phyloP scores from a whole-genome alignment of 2,329 filamentous ascomycete species.

The Decorospora gaudefroyi region DNA sequence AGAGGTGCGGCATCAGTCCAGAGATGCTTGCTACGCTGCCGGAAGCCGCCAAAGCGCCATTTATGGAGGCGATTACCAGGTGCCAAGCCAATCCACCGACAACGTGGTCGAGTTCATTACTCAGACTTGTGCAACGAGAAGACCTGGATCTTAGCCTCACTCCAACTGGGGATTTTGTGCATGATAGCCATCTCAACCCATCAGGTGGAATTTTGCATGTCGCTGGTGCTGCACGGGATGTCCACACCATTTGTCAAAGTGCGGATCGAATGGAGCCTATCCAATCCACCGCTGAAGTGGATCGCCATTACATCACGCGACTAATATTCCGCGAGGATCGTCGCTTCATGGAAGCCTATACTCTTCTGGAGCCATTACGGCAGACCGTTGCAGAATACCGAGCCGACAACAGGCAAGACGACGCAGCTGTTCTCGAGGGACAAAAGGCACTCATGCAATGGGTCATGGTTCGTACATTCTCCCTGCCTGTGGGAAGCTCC shows the following conservation, averaged over 20 bases:
- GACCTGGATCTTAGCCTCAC: constrained; percentile 64
- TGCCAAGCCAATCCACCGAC: constrained; percentile 83
- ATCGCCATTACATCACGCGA: constrained; percentile 78
- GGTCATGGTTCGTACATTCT: constrained; percentile 83
- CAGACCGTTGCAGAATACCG: constrained; percentile 77
- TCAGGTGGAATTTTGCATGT: constrained; percentile 20
- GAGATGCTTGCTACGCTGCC: constrained; percentile 80
- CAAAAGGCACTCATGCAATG: constrained; percentile 89
- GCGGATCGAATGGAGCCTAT: constrained; percentile 67
- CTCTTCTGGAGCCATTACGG: constrained; percentile 82
- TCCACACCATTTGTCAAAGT: constrained; percentile 74
- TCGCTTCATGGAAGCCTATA: constrained; percentile 82
- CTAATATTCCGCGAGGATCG: constrained; percentile 91
- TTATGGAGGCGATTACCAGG: constrained; percentile 81
- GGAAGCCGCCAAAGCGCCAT: constrained; percentile 76
- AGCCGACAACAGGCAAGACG: constrained; percentile 75
- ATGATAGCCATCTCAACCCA: constrained; percentile 33
- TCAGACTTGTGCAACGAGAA: constrained; percentile 77
- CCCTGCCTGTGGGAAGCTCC: constrained; percentile 83
- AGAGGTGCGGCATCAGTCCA: constrained; percentile 67
- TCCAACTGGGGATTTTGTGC: constrained; percentile 23
- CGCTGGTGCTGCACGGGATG: constrained; percentile 60
- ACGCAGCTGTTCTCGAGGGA: constrained; percentile 84
- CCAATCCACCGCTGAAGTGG: constrained; percentile 80
- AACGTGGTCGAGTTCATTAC: constrained; percentile 71